A percentile compares a stretch with the other conserved stretches of the same genome.
phyloP scores from a whole-genome alignment of 768 basidiomycete species.

The Panellus pusillus region DNA sequence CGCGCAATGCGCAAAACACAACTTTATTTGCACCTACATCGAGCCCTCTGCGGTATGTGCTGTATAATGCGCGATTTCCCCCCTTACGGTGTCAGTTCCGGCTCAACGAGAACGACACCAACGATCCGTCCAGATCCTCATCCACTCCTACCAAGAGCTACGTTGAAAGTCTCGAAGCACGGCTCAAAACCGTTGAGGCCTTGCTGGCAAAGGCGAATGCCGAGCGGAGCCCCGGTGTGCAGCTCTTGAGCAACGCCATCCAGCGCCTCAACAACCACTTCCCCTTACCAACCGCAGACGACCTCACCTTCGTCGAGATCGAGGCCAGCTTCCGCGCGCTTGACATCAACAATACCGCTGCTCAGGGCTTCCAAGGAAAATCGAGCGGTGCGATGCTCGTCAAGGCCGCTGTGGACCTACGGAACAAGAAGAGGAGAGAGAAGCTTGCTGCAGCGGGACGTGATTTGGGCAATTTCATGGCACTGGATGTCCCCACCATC shows the following conservation, averaged over 20 bases:
- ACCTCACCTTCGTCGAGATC: neutral
- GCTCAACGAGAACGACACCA: neutral
- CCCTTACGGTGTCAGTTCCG: neutral
- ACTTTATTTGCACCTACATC: slow-evolving; percentile 12
- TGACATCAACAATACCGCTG: neutral
- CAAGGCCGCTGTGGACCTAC: neutral
- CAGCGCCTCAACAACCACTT: neutral
- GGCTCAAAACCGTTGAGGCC: slow-evolving; percentile 6
- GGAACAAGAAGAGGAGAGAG: neutral
- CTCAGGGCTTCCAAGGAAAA: neutral
- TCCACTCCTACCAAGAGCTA: neutral
- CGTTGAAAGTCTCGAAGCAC: slow-evolving; percentile 1
- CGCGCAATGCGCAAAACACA: slow-evolving; percentile 3
- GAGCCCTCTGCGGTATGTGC: neutral
- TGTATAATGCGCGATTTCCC: neutral
- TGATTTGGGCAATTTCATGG: neutral
- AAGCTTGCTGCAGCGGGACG: neutral
- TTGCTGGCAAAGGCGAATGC: neutral
- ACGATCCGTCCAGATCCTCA: neutral
- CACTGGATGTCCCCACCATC: neutral
- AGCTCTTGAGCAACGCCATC: neutral
- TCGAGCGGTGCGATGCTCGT: neutral
- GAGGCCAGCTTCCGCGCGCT: neutral
- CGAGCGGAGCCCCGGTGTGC: neutral
- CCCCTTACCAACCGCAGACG: neutral